Evolutionary conservation across 169 alveolate genomes (phyloP), one percentile per base, ranked within the genome.

Genomic region (Plasmodium cynomolgi): DNA sequence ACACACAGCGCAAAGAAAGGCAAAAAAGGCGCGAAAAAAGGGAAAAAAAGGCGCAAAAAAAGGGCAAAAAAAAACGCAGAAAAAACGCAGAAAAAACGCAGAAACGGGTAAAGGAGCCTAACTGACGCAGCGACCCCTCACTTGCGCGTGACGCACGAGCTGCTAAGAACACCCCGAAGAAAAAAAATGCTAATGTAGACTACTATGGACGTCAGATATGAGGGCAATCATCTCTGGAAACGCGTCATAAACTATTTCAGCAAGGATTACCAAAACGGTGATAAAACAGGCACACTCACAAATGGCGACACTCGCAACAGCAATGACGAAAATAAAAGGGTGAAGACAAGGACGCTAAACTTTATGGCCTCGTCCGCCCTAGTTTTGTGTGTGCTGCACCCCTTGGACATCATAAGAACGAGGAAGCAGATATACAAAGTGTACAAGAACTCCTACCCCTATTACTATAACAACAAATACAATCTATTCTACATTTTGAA

Each of bases 391-490:
- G 90, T 79, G n/a, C 50, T 90, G 23, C 91, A 90, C 54, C 94
- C 94, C 17, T 71, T 90, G 56, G 94, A 90, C 54, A 90, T 73
- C 17, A 90, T 90, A 90, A 90, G 74, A 71, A 90, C 94, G 44
- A 62, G 94, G 54, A 90, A 90, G 56, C 94, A 90, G 58, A 90
- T 90, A 90, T 90, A 90, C 73, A 80, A 39, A 90, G 83, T 90
- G 23, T 90, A 90, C 83, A 90, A 90, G 54, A 90, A 90, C 37
- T 90, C 94, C 17, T 90, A 90, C 54, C 94, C 94, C 26, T 90
- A 90, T 90, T 90, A 90, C 74, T 90, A 90, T 80, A 90, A 90
- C 72, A 90, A 90, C 56, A 90, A 80, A 74, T 90, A 90, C 82
- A 90, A 81, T 80, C 50, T 90, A 44, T 90, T 90, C 26, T 90